Conservation (phyloP, 495 filamentous ascomycete species). For the Talaromyces stipitatus region DNA sequence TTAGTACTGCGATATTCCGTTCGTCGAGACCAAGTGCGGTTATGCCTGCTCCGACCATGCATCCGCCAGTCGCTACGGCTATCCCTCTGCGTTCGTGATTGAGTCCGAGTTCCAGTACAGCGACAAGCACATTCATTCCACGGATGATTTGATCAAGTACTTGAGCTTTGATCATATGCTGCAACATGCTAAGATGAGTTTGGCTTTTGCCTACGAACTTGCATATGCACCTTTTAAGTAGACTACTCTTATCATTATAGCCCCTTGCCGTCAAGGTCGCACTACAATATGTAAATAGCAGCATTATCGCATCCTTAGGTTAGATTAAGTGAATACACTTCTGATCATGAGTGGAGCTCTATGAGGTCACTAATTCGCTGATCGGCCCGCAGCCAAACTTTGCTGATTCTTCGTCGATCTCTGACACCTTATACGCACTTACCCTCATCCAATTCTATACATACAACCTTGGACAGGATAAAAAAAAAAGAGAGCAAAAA, state of each 20-base stretch:
- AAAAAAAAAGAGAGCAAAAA: not conserved
- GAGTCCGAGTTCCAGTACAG: conserved; percentile 81
- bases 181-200: conserved; percentile 87
- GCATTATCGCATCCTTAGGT: too few relatives aligned
- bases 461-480: too few relatives aligned
- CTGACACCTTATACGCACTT: not conserved
- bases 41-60: conserved; percentile 98
- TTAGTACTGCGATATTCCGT: conserved; percentile 85
- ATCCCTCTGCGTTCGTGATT: conserved; percentile 92
- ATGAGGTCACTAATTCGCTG: not conserved
- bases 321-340: too few relatives aligned
- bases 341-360: not conserved
- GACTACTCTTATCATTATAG: not conserved
- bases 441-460: not conserved
- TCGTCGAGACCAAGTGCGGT: conserved; percentile 85
- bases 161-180: conserved; percentile 97
- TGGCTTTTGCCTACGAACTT: conserved; percentile 85
- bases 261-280: too few relatives aligned
- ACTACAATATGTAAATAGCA: not conserved
- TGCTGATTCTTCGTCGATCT: conserved; percentile 3
- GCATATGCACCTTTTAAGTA: conserved; percentile 30
- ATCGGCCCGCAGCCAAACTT: not conserved
- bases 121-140: conserved; percentile 84
- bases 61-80: conserved; percentile 91
- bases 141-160: conserved; percentile 80